Conservation (phyloP, 2,329 filamentous ascomycete genomes). For the Tolypocladium tropicale region DNA sequence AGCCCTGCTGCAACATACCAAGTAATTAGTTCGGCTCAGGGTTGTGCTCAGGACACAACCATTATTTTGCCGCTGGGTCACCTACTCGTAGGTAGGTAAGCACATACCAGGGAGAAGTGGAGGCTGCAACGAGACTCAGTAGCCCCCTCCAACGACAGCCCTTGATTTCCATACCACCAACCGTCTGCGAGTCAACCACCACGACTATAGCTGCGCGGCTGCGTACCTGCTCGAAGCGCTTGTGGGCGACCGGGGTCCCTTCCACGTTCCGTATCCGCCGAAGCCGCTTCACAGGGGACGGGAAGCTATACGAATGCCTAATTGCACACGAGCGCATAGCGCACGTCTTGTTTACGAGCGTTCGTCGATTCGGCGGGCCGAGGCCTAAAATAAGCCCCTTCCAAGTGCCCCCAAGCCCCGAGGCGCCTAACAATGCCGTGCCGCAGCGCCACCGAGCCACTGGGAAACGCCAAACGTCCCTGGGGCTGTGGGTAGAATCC, state of each 20-base stretch:
- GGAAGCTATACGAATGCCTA: not conserved
- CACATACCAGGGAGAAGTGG: not conserved
- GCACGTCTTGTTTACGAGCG: no score
- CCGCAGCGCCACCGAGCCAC: not conserved
- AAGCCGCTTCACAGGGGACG: not conserved
- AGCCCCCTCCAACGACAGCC: not conserved
- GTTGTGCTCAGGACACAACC: not conserved
- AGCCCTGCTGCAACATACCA: no score
- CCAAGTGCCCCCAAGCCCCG: not conserved
- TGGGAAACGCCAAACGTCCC: not conserved
- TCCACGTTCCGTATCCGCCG: not conserved
- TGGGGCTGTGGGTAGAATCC: not conserved
- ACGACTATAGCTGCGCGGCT: no score
- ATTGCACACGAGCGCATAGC: not conserved
- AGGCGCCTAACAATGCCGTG: not conserved
- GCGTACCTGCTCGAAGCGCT: not conserved
- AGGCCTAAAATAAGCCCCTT: slow-evolving; percentile 1
- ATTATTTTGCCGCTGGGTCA: no score
- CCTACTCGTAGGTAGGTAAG: no score
- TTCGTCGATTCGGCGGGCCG: slow-evolving; percentile 1
- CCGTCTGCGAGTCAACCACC: not conserved
- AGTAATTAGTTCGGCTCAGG: no score
- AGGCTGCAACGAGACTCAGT: not conserved
- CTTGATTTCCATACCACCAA: not conserved
- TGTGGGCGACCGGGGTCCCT: not conserved